These are phyloP conservation scores for Kurtzmaniella cleridarum DNA, from an alignment of 805 yeast species.

Conservation along the genomic window DNA sequence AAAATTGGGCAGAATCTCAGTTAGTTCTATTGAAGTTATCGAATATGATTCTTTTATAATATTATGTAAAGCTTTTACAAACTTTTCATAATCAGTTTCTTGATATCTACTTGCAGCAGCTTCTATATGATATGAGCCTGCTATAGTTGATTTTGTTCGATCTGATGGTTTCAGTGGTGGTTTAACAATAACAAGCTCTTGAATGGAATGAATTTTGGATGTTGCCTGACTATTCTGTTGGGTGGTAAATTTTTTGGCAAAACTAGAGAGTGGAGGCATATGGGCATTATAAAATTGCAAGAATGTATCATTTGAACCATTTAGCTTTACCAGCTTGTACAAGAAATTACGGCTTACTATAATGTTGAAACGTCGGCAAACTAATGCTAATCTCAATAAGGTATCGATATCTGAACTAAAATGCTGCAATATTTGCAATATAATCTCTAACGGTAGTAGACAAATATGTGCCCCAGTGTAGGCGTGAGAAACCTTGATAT, in stretches of 20 bases:
- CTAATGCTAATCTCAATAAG: conserved; percentile 22
- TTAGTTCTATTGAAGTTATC: conserved; percentile 32
- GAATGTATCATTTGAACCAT: conserved; percentile 18
- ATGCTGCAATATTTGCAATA: conserved; percentile 27
- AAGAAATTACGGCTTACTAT: conserved; percentile 33
- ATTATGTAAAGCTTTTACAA: conserved; percentile 15
- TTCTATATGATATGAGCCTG: conserved; percentile 33
- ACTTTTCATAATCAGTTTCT: conserved; percentile 18
- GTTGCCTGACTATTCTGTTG: conserved; percentile 17
- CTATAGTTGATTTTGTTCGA: conserved; percentile 22
- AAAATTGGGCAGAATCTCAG: conserved; percentile 48
- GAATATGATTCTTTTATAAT: conserved; percentile 46
- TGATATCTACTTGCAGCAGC: conserved; percentile 8
- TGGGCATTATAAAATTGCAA: conserved; percentile 31
- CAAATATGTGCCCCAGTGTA: conserved; percentile 29
- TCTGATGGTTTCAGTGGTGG: conserved; percentile 26
- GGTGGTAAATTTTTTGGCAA: conserved; percentile 15
- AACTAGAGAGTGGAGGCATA: conserved; percentile 15
- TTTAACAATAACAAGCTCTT: conserved; percentile 21
- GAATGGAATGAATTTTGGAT: conserved; percentile 26
- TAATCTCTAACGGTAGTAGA: conserved; percentile 40
- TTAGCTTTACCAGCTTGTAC: conserved; percentile 28
- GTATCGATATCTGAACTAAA: conserved; percentile 16
- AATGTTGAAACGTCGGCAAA: conserved; percentile 31
- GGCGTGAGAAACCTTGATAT: conserved; percentile 4